A percentile compares a stretch with the other conserved stretches of the same genome.
phyloP scores from a whole-genome alignment of 306 rosid genomes.

The Casuarina cunninghamiana region DNA sequence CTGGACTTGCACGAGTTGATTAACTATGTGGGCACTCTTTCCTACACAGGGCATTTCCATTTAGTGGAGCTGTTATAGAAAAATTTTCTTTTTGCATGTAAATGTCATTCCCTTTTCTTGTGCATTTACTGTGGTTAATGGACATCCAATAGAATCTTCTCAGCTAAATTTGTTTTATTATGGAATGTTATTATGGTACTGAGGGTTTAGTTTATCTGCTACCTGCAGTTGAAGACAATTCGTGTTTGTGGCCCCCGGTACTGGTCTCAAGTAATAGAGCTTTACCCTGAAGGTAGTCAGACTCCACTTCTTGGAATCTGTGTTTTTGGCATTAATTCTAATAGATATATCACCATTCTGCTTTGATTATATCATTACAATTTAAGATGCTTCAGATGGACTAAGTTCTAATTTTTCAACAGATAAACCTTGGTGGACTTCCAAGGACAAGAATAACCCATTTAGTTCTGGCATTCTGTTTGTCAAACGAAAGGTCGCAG shows the following conservation, averaged over 20 bases:
- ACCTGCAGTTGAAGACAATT: constrained; percentile 73
- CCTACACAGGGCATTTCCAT: neutral
- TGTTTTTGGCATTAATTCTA: neutral
- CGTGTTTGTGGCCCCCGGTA: constrained; percentile 94
- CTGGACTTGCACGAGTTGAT: neutral
- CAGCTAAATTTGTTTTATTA: constrained; percentile 7
- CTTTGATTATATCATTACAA: constrained; percentile 18
- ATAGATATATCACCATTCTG: constrained; percentile 23
- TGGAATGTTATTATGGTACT: constrained; percentile 22
- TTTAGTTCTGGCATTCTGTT: constrained; percentile 86
- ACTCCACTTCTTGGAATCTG: constrained; percentile 8
- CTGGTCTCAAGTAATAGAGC: constrained; percentile 89
- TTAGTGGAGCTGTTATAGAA: neutral
- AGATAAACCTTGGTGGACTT: constrained; percentile 97
- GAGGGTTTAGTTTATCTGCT: constrained; percentile 33
- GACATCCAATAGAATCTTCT: constrained; percentile 26
- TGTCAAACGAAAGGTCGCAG: constrained; percentile 94
- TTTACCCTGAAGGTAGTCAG: constrained; percentile 67
- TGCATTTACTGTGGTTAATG: constrained; percentile 14
- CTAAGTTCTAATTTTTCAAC: constrained; percentile 29
- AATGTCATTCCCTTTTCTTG: neutral
- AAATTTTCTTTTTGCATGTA: neutral
- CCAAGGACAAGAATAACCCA: constrained; percentile 77
- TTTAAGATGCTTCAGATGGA: constrained; percentile 15
- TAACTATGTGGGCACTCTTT: neutral